A percentile compares a stretch with the other conserved stretches of the same genome.
Evolutionary conservation across 2,329 filamentous ascomycete genomes (phyloP).

Genomic region (Colletotrichum liaoningense): DNA sequence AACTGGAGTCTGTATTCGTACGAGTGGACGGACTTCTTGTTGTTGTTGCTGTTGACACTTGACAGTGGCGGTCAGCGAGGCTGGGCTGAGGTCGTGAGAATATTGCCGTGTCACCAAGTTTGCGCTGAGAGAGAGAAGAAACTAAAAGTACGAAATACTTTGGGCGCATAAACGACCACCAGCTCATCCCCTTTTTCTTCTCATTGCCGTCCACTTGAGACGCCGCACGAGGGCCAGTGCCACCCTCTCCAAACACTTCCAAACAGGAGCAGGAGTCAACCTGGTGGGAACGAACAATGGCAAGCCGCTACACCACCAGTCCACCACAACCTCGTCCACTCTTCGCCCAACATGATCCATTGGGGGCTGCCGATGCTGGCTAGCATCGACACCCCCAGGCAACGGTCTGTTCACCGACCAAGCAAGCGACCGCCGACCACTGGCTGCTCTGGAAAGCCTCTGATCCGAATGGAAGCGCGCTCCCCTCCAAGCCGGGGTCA

Average conservation of each 20-base stretch:
- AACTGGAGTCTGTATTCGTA: not conserved
- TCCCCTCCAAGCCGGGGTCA: constrained; percentile 8
- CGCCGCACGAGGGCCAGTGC: constrained; percentile 11
- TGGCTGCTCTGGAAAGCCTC: constrained; percentile 6
- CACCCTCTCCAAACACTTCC: constrained; percentile 28
- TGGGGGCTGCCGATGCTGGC: too few relatives aligned
- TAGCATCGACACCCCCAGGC: not conserved
- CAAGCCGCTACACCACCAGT: not conserved
- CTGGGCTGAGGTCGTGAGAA: not conserved
- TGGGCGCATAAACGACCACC: constrained; percentile 6
- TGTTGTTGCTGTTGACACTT: not conserved
- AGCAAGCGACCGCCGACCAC: not conserved
- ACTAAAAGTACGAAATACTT: not conserved
- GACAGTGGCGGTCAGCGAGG: constrained; percentile 21
- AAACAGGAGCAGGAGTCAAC: constrained; percentile 20
- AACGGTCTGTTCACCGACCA: constrained; percentile 8
- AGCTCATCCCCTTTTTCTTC: constrained; percentile 15
- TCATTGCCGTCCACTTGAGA: constrained; percentile 21
- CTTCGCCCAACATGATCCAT: not conserved
- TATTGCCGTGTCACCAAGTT: not conserved
- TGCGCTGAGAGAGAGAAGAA: not conserved
- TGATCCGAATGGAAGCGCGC: not conserved
- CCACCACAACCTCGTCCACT: not conserved
- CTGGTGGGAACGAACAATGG: not conserved
- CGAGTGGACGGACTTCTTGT: not conserved